phyloP scores from a whole-genome alignment of 2,329 filamentous ascomycete species.

The Diaporthe sp. region DNA sequence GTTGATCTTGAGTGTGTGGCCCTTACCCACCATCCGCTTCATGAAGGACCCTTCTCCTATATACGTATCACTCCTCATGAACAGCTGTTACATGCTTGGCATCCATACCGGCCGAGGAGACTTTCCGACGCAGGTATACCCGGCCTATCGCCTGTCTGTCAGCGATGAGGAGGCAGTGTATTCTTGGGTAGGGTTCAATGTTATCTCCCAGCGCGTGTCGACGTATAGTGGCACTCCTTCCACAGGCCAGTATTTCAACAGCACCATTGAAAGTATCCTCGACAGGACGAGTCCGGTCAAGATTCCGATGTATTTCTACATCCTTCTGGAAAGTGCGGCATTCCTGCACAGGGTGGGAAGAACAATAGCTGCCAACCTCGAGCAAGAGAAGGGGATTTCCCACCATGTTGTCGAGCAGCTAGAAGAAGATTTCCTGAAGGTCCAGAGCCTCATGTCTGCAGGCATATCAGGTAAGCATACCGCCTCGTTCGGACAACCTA shows the following conservation, averaged over 20 bases:
- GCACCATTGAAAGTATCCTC: constrained; percentile 62
- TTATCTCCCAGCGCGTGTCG: constrained; percentile 62
- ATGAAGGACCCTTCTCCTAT: constrained; percentile 64
- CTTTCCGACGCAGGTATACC: constrained; percentile 63
- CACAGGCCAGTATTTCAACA: constrained; percentile 61
- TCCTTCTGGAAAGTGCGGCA: constrained; percentile 64
- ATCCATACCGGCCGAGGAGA: constrained; percentile 67
- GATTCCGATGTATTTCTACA: constrained; percentile 60
- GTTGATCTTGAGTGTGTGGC: constrained; percentile 66
- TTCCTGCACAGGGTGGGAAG: constrained; percentile 65
- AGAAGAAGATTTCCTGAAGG: constrained; percentile 66
- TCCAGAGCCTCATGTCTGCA: constrained; percentile 61
- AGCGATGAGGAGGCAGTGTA: constrained; percentile 66
- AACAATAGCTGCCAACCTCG: constrained; percentile 62
- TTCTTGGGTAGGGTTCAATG: constrained; percentile 68
- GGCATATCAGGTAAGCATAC: constrained; percentile 59
- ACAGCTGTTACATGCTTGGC: constrained; percentile 63
- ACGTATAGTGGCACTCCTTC: constrained; percentile 62
- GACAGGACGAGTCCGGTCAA: constrained; percentile 55
- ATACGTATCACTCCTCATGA: constrained; percentile 62
- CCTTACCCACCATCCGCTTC: constrained; percentile 65
- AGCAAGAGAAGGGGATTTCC: constrained; percentile 61
- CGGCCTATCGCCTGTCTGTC: constrained; percentile 58
- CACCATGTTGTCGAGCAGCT: constrained; percentile 62
- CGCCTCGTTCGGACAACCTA: neutral